Evolutionary conservation across 768 basidiomycete species (phyloP).

Genomic region (Pisolithus orientalis): DNA sequence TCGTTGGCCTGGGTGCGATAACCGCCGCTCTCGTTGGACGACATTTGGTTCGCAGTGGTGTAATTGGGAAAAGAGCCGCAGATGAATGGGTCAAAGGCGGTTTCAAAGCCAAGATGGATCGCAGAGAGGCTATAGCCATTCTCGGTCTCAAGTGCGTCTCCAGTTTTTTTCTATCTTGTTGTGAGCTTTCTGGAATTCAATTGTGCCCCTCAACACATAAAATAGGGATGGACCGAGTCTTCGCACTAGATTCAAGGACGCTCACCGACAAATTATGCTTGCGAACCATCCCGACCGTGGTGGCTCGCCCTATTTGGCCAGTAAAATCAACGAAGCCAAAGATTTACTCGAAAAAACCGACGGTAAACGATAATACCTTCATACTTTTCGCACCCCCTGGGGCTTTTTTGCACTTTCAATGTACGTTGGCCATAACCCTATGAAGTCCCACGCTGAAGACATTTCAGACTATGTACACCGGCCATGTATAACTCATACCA

Average conservation of each 20-base stretch:
- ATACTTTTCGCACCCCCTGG: neutral
- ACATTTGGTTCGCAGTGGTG: constrained; percentile 57
- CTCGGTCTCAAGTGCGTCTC: constrained; percentile 82
- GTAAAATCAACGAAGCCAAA: constrained; percentile 99
- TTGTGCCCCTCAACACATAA: neutral
- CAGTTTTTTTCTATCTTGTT: constrained; percentile 1
- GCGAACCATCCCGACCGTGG: constrained; percentile 98
- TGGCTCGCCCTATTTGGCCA: constrained; percentile 95
- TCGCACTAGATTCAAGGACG: constrained; percentile 83
- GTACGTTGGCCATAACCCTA: neutral
- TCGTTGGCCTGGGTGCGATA: constrained; percentile 73
- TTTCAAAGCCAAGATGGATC: constrained; percentile 94
- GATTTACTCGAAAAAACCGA: constrained; percentile 83
- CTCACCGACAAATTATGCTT: constrained; percentile 95
- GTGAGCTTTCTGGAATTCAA: neutral
- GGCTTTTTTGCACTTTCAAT: constrained; percentile 8
- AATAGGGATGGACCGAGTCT: constrained; percentile 74
- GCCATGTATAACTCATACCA: constrained; percentile 17
- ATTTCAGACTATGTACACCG: neutral
- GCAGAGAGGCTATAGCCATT: constrained; percentile 86
- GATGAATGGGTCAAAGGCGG: constrained; percentile 92
- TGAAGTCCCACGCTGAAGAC: constrained; percentile 2
- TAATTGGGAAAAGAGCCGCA: constrained; percentile 52
- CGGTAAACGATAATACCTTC: constrained; percentile 31
- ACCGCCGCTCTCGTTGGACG: constrained; percentile 72